These are phyloP conservation scores for Iodosphaeria phyllophila DNA, from an alignment of 2,329 filamentous ascomycete species.

Conservation along the genomic window DNA sequence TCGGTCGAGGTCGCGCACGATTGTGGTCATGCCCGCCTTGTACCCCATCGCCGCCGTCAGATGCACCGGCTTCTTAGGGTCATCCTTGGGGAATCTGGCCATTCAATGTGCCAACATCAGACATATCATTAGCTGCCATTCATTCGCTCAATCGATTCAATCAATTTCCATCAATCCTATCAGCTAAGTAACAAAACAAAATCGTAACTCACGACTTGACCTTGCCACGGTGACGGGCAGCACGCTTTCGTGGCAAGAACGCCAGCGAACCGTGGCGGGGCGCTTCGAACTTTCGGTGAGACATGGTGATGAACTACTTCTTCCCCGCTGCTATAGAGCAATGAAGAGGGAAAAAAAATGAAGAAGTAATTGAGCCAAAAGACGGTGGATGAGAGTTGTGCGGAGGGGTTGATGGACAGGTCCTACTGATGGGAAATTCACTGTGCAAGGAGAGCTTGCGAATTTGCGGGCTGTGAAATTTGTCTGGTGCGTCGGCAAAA, in stretches of 20 bases:
- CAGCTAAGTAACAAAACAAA: slow-evolving; percentile 1
- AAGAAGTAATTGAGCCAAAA: too few species aligned
- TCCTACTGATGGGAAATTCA: too few species aligned
- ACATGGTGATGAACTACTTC: slow-evolving; percentile 18
- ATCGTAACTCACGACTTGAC: slow-evolving; percentile 73
- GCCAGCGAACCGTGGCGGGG: slow-evolving; percentile 90
- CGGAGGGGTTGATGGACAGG: too few species aligned
- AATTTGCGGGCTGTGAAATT: too few species aligned
- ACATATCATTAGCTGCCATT: slow-evolving; percentile 6
- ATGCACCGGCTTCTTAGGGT: slow-evolving; percentile 98
- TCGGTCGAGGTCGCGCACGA: slow-evolving; percentile 97
- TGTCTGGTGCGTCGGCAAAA: too few species aligned
- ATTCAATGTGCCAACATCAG: slow-evolving; percentile 6
- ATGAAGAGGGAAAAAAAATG: too few species aligned
- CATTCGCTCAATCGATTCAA: background rate
- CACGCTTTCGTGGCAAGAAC: slow-evolving; percentile 79
- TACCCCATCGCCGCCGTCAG: slow-evolving; percentile 96
- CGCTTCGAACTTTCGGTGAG: slow-evolving; percentile 52
- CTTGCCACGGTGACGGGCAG: slow-evolving; percentile 86
- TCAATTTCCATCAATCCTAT: background rate
- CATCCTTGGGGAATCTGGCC: slow-evolving; percentile 95
- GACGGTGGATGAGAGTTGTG: too few species aligned
- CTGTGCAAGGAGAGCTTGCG: too few species aligned
- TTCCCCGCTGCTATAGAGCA: slow-evolving; percentile 14
- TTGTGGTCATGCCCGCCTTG: slow-evolving; percentile 99